Base-by-base conservation (phyloP, 2,329 filamentous ascomycete species). In the Apiospora hydei region DNA sequence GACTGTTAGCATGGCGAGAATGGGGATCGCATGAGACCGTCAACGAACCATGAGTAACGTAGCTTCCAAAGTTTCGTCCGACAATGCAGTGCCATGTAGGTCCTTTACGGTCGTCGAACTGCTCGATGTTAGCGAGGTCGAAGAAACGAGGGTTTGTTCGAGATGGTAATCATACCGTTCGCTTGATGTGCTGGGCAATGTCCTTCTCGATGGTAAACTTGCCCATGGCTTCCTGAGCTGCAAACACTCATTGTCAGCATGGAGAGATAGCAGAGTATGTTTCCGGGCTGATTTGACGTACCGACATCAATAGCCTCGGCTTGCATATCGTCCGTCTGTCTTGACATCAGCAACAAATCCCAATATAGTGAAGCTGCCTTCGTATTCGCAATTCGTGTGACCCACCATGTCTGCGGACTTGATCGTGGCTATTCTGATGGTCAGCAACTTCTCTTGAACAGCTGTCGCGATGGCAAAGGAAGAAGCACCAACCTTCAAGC, bases 1-100 rank as follows among this genome's bases (percentile, higher is more conserved):
- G 24, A n/a, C 7, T 38, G 5, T 53, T 44, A 67, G 70, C 26
- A 64, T 46, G 49, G 53, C 67, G 13, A 71, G 49, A 67, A 67
- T 26, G 41, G 71, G 49, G 26, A 67, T 64, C 21, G 34, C 57
- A 64, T 18, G 57, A 41, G 57, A 41, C 21, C 57, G 8, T 41
- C 34, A 64, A 75, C 89, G 74, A 89, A 98, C 95, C 95, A 81
- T 99, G 96, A 53, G 96, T 99, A 69, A 99, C 96, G 78, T 98
- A 99, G 85, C 96, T 98, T 78, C 96, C 96, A 85, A 99, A 99
- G 88, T 99, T 98, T 77, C 96, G 90, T 75, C 96, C 96, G 46
- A 99, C 96, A 77, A 99, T 98, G 85, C 96, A 99, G 85, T 99
- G 96, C 96, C 96, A 99, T 82, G 96, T 99, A 75, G 96, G 95